Percentiles rank a stretch among this genome's conserved stretches.
Evolutionary conservation across 805 yeast genomes (phyloP).

Genomic region (Yarrowia porcina): DNA sequence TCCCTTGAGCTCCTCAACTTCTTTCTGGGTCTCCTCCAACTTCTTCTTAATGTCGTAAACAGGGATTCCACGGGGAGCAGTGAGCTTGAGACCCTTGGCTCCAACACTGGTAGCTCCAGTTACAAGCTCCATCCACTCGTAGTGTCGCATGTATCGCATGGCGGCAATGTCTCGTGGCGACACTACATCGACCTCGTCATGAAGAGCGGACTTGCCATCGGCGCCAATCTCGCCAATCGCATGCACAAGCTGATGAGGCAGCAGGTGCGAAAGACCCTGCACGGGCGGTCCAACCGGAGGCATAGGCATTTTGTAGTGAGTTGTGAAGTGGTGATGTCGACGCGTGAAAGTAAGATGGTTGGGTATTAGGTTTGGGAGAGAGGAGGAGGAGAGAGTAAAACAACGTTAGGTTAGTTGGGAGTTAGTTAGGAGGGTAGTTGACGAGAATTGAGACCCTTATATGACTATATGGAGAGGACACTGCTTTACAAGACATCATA

Average conservation of each 20-base stretch:
- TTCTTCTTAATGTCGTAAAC: slow-evolving; percentile 28
- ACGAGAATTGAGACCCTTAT: no score
- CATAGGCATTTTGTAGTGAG: background rate
- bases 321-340: slow-evolving; percentile 15
- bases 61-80: slow-evolving; percentile 29
- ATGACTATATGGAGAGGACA: no score
- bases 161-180: slow-evolving; percentile 45
- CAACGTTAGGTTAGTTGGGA: no score
- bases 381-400: no score
- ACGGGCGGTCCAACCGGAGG: slow-evolving; percentile 27
- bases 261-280: slow-evolving; percentile 32
- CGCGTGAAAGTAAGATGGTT: slow-evolving; percentile 13
- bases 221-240: slow-evolving; percentile 33
- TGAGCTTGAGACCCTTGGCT: slow-evolving; percentile 27
- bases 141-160: slow-evolving; percentile 43
- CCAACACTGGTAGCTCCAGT: slow-evolving; percentile 39
- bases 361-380: background rate
- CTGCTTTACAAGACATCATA: no score
- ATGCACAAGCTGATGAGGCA: slow-evolving; percentile 26
- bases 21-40: slow-evolving; percentile 31
- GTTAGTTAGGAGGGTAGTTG: no score
- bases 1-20: slow-evolving; percentile 33
- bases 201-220: slow-evolving; percentile 31
- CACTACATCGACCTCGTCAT: slow-evolving; percentile 42
- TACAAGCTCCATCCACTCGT: slow-evolving; percentile 45